Conservation (phyloP, 2,329 filamentous ascomycete species). For the Phyllosticta citriasiana region DNA sequence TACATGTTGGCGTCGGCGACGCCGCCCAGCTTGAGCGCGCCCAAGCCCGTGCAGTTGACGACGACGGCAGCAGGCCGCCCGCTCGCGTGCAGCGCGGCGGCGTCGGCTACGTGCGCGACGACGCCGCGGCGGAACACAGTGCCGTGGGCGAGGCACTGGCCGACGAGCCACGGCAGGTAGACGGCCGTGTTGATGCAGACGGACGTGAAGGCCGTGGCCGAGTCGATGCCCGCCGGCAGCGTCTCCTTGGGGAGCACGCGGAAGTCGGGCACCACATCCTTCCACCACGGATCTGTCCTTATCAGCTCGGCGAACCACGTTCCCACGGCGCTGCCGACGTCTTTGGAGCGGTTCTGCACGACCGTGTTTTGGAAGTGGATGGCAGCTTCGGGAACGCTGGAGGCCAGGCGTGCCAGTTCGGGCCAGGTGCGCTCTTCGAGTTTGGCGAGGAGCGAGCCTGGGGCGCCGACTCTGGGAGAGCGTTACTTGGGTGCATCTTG, state of each 20-base stretch:
- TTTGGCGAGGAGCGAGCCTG: slow-evolving; percentile 27
- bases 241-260: slow-evolving; percentile 45
- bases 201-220: slow-evolving; percentile 66
- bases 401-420: slow-evolving; percentile 34
- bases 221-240: slow-evolving; percentile 56
- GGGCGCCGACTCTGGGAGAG: slow-evolving; percentile 29
- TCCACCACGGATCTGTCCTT: slow-evolving; percentile 62
- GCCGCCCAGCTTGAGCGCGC: slow-evolving; percentile 66
- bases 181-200: slow-evolving; percentile 86
- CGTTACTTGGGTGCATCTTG: not conserved
- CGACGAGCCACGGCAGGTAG: slow-evolving; percentile 77
- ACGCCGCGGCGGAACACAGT: slow-evolving; percentile 44
- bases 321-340: slow-evolving; percentile 43
- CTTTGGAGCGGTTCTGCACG: slow-evolving; percentile 54
- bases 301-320: slow-evolving; percentile 59
- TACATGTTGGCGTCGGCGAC: slow-evolving; percentile 65
- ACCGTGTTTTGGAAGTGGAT: slow-evolving; percentile 62
- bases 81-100: slow-evolving; percentile 48
- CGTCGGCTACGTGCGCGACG: slow-evolving; percentile 60
- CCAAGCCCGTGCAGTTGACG: slow-evolving; percentile 77
- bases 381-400: slow-evolving; percentile 63
- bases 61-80: slow-evolving; percentile 55
- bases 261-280: slow-evolving; percentile 62
- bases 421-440: slow-evolving; percentile 37
- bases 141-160: slow-evolving; percentile 66